A percentile compares a stretch with the other conserved stretches of the same genome.
Evolutionary conservation across 2,329 filamentous ascomycete species (phyloP).

Genomic region (Coniochaeta sp.): DNA sequence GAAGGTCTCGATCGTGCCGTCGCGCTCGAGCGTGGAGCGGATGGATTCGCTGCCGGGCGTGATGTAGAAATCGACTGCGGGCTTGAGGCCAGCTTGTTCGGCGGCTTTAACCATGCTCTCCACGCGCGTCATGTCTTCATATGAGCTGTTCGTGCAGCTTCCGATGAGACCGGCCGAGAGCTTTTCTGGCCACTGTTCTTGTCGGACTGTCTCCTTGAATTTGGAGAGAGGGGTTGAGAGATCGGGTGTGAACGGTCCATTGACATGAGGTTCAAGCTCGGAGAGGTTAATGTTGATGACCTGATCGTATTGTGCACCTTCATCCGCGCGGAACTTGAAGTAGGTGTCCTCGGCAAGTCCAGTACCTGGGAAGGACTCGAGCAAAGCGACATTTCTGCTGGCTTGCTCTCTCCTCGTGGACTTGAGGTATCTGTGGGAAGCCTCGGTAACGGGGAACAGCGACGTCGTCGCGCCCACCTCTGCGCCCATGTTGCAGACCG

Average conservation of each 20-base stretch:
- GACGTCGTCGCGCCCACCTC: conserved; percentile 96
- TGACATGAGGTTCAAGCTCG: conserved; percentile 88
- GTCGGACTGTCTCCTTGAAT: conserved; percentile 77
- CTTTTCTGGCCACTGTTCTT: conserved; percentile 83
- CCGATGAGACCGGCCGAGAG: conserved; percentile 93
- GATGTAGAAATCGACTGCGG: conserved; percentile 87
- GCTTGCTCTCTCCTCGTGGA: conserved; percentile 73
- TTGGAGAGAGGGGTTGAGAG: conserved; percentile 85
- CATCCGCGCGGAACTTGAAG: conserved; percentile 68
- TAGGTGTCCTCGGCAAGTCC: conserved; percentile 36
- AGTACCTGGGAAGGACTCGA: conserved; percentile 42
- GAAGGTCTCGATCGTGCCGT: conserved; percentile 80
- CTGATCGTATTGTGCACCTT: conserved; percentile 80
- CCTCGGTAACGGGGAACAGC: conserved; percentile 84
- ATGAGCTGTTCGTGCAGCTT: conserved; percentile 97
- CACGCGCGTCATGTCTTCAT: conserved; percentile 95
- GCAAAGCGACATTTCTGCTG: conserved; percentile 57
- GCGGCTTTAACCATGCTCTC: conserved; percentile 92
- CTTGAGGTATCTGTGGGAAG: conserved; percentile 77
- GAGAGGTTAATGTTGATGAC: conserved; percentile 86
- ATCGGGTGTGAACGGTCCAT: conserved; percentile 94
- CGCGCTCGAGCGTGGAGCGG: conserved; percentile 83
- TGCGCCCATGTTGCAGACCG: conserved; percentile 80
- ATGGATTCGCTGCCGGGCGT: conserved; percentile 97
- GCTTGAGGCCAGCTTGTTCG: conserved; percentile 78